Percentiles rank a stretch among this genome's conserved stretches.
These are phyloP conservation scores for Gremmenia infestans DNA, from an alignment of 2,329 filamentous ascomycete genomes.

Conservation along the genomic window DNA sequence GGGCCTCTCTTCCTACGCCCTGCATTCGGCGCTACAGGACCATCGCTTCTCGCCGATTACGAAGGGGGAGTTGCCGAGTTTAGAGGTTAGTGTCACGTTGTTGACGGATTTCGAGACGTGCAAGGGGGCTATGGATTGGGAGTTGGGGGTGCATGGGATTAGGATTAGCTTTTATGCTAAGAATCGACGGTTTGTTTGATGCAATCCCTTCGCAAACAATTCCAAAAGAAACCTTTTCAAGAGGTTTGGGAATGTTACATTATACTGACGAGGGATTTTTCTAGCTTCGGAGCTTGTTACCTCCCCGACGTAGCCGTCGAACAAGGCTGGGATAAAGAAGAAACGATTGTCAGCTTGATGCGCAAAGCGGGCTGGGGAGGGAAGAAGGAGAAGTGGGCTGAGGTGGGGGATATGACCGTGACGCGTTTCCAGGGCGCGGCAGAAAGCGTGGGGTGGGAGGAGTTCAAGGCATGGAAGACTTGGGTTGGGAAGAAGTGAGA, in stretches of 20 bases:
- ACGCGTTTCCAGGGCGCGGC: constrained; percentile 85
- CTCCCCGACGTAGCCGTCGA: constrained; percentile 86
- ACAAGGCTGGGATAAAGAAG: constrained; percentile 93
- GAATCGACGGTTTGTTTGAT: constrained; percentile 41
- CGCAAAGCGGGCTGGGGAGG: constrained; percentile 91
- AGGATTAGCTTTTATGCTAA: constrained; percentile 78
- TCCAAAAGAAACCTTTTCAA: too few relatives aligned
- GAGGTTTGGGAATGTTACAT: too few relatives aligned
- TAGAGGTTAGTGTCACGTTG: constrained; percentile 70
- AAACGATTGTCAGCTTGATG: constrained; percentile 85
- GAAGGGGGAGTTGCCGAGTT: constrained; percentile 47
- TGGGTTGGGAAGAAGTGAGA: constrained; percentile 47
- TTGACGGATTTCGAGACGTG: constrained; percentile 80
- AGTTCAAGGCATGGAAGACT: constrained; percentile 75
- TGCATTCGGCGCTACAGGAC: constrained; percentile 69
- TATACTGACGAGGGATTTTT: too few relatives aligned
- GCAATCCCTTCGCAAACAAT: too few relatives aligned
- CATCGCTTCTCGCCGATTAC: constrained; percentile 55
- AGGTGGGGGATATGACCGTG: constrained; percentile 35
- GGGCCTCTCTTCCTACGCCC: constrained; percentile 73
- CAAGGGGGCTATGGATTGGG: constrained; percentile 74
- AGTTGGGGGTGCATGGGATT: constrained; percentile 78
- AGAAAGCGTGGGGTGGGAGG: constrained; percentile 61
- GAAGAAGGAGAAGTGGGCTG: constrained; percentile 37
- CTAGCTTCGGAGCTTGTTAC: constrained; percentile 78